Evolutionary conservation across 164 flowering plant genomes (phyloP).

Genomic region (Taxillus chinensis): DNA sequence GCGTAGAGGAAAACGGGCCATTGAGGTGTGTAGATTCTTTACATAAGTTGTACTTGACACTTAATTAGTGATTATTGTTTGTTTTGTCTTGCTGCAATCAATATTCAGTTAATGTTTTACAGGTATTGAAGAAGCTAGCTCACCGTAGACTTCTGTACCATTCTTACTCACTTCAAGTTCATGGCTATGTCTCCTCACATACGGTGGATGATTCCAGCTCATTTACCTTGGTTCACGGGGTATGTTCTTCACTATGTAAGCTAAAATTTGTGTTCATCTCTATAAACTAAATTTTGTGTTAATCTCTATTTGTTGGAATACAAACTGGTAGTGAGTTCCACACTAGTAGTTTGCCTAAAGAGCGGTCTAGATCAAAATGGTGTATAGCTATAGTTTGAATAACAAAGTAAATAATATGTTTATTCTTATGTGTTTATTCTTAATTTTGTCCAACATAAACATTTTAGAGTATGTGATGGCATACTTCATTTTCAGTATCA

Average conservation of each 20-base stretch:
- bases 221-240: constrained; percentile 88
- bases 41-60: not conserved
- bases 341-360: not conserved
- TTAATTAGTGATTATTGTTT: not conserved
- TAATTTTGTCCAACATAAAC: no score
- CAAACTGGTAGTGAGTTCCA: not conserved
- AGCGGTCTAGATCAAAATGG: not conserved
- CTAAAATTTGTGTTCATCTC: not conserved
- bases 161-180: constrained; percentile 97
- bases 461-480: not conserved
- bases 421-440: no score
- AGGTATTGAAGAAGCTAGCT: constrained; percentile 84
- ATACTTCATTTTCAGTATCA: constrained; percentile 52
- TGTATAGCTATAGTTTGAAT: not conserved
- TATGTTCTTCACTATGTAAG: constrained; percentile 24
- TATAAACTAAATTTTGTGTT: not conserved
- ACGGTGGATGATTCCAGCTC: constrained; percentile 27
- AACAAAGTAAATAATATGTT: no score
- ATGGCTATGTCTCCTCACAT: constrained; percentile 65
- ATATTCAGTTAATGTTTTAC: constrained; percentile 1
- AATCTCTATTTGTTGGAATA: not conserved
- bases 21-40: constrained; percentile 44
- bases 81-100: not conserved
- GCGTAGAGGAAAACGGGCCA: constrained; percentile 86
- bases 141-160: constrained; percentile 71